Evolutionary conservation across 1,284 basidiomycete genomes (phyloP), one percentile per base, ranked within the genome.

Genomic region (Ustilago bromivora): DNA sequence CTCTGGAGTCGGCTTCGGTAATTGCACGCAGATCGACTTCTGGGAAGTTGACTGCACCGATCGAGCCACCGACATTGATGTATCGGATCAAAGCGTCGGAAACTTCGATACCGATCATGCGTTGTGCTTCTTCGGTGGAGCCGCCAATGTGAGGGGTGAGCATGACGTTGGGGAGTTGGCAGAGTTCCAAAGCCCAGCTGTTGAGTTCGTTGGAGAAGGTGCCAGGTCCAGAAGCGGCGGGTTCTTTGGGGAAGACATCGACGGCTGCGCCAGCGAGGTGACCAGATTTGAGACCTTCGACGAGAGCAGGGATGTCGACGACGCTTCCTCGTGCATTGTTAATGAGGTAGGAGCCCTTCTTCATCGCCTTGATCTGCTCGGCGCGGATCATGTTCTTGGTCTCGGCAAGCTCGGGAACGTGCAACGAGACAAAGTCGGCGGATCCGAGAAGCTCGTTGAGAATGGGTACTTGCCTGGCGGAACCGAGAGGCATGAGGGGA

Each of bases 11-110:
- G 12, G 91, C 90, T 61, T 88, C 87, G 47, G 87, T 88, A 17
- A 94, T 92, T 85, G 98, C 96, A 71, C 96, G 93, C 47, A 99
- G 89, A 88, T 96, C 94, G 82, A 99, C 96, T 88, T 99, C 97
- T 71, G 96, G 96, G 91, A 99, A 98, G 89, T 99, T 98, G 89
- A 99, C 96, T 1, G 95, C 91, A 55, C 95, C 95, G 61, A 95
- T 82, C 7, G 94, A 93, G 31, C 76, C 92, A 63, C 97, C 97
- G 86, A 92, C 95, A 88, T 92, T 94, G 86, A 99, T 91, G 88
- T 98, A 99, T 70, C 95, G 92, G 40, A 90, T 89, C 60, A 99
- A 88, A 3, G 95, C 92, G 49, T 90, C 90, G 13, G 94, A 91
- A 51, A 99, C 97, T 87, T 99, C 97, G 76, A 94, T 92, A 36